Evolutionary conservation across 192 early-diverging fungal species (phyloP), one percentile per base, ranked within the genome.

Genomic region (Linnemannia hyalina): DNA sequence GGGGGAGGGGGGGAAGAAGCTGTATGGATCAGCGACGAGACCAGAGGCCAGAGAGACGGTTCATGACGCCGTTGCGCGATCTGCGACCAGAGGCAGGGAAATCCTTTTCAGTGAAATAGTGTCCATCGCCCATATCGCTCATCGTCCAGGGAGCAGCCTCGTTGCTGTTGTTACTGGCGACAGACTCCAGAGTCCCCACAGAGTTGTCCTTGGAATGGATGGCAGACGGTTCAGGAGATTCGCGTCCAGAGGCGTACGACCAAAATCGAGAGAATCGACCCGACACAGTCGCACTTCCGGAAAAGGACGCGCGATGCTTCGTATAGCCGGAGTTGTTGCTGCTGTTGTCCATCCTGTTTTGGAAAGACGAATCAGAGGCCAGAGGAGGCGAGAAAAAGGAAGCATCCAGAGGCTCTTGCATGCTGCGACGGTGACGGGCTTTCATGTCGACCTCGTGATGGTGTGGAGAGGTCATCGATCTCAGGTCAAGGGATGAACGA

Each of bases 201-300:
- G 75, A 76, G 5, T 70, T 57, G 22, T 71, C 36, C 42, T 73
- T 73, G 41, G 35, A 71, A 49, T 65, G 70, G 26, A 77, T 16
- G 36, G 46, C 16, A 8, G 16, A 44, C 9, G 41, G 23, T 22
- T 72, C 75, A 26, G 60, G 69, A 26, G 26, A 16, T 5, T 79
- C 78, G 22, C 57, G 68, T n/a, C 44, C 78, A 36, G 78, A 55
- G 10, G 79, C 63, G 65, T 78, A 68, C 4, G 75, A 70, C 79
- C 79, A 81, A 20, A 86, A 74, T 26, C 84, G 78, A 9, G 84
- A 80, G 41, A 86, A 74, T n/a, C 84, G 75, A 23, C 84, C 84
- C 18, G 84, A 86, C 40, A 86, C 74, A 4, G 84, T 86, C 3
- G 84, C 79, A 47, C 79, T 86, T 10, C 84, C 84, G 8, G 84